Evolutionary conservation across 176 grass and related monocot species (phyloP).

Genomic region (Carex kokanica): DNA sequence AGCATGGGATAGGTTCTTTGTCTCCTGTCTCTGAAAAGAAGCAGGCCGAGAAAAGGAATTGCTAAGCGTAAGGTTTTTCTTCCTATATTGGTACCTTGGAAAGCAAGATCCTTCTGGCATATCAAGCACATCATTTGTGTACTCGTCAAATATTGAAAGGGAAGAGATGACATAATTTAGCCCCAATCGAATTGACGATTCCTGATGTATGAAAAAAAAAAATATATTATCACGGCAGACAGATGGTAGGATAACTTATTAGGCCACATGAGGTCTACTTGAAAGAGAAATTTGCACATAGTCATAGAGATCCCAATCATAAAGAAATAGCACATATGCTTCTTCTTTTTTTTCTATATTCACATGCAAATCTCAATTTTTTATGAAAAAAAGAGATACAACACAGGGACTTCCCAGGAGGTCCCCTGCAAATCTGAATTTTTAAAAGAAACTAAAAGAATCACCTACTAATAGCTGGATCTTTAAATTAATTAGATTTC

Average conservation of each 20-base stretch:
- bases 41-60: constrained; percentile 39
- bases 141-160: constrained; percentile 92
- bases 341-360: no score
- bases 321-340: no score
- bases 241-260: not conserved
- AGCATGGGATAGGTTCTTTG: constrained; percentile 51
- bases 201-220: constrained; percentile 47
- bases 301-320: not conserved
- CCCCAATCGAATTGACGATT: constrained; percentile 71
- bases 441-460: not conserved
- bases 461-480: not conserved
- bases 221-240: not conserved
- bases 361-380: not conserved
- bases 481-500: not conserved
- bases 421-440: not conserved
- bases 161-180: constrained; percentile 65
- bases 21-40: constrained; percentile 64
- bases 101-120: constrained; percentile 96
- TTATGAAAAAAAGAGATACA: no score
- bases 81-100: constrained; percentile 77
- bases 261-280: not conserved
- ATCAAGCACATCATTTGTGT: constrained; percentile 90
- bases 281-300: not conserved
- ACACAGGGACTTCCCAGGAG: no score
- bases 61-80: constrained; percentile 29